Conservation (phyloP, 208 protist species). For the Wallacemonas rigidus region DNA sequence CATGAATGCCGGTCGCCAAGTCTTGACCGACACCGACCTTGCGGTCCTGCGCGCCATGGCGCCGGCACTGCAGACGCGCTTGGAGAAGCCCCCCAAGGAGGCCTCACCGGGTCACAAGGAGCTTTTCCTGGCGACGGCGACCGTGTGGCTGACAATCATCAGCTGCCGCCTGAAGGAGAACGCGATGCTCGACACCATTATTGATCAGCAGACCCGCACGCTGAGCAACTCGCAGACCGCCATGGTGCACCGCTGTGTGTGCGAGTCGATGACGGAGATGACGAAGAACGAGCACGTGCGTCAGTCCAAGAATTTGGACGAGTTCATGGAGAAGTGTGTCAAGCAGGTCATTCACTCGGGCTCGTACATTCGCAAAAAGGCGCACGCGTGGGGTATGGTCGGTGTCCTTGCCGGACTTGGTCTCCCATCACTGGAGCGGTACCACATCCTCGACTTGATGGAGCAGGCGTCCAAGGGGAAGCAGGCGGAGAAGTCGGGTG, state of each 20-base stretch:
- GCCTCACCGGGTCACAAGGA: constrained; percentile 76
- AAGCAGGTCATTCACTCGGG: constrained; percentile 86
- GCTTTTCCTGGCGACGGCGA: constrained; percentile 86
- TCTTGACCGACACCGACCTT: constrained; percentile 62
- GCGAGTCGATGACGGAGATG: constrained; percentile 88
- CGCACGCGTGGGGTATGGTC: constrained; percentile 86
- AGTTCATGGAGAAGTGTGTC: constrained; percentile 90
- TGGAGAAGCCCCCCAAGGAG: constrained; percentile 85
- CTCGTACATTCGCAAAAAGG: constrained; percentile 93
- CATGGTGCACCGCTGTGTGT: constrained; percentile 90
- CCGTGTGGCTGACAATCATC: constrained; percentile 90
- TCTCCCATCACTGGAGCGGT: constrained; percentile 69
- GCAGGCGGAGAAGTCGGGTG: constrained; percentile 77
- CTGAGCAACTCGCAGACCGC: constrained; percentile 88
- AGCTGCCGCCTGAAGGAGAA: constrained; percentile 86
- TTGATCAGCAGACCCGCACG: constrained; percentile 88
- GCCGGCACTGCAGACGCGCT: constrained; percentile 64
- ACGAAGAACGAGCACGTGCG: constrained; percentile 72
- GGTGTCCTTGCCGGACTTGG: constrained; percentile 87
- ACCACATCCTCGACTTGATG: constrained; percentile 70
- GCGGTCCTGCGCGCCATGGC: constrained; percentile 60
- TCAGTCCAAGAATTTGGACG: constrained; percentile 73
- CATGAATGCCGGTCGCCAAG: constrained; percentile 68
- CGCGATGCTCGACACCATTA: constrained; percentile 76
- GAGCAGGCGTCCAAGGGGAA: constrained; percentile 64